phyloP scores from a whole-genome alignment of 2,329 filamentous ascomycete genomes.

The Botryotinia calthae region DNA sequence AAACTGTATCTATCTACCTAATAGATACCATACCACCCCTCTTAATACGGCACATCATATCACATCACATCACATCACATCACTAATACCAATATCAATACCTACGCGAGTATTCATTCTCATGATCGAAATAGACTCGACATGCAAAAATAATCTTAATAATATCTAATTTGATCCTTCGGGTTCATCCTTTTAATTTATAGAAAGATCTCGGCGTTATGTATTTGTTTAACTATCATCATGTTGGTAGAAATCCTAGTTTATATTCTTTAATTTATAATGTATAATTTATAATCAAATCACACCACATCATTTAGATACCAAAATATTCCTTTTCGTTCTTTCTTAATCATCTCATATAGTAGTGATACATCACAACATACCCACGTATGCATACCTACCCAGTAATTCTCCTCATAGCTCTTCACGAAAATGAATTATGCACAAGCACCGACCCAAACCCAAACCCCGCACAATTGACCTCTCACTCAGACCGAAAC shows the following conservation, averaged over 20 bases:
- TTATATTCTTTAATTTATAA: neutral
- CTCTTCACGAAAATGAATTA: neutral
- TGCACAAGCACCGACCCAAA: neutral
- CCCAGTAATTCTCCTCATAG: neutral
- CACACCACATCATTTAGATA: neutral
- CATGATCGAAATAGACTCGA: neutral
- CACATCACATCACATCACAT: too few relatives aligned
- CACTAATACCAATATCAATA: neutral
- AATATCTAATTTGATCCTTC: neutral
- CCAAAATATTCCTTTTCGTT: neutral
- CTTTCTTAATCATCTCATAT: neutral
- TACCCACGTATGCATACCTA: neutral
- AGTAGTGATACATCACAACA: neutral
- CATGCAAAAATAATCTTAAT: neutral
- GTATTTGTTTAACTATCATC: too few relatives aligned
- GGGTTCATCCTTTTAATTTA: neutral
- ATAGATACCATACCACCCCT: neutral
- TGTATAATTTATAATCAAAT: neutral
- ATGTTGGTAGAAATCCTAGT: neutral
- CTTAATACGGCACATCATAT: neutral
- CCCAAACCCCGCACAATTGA: neutral
- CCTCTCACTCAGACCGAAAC: neutral
- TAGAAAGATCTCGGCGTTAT: neutral
- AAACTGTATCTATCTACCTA: neutral
- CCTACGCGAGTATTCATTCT: neutral